Base-by-base conservation (phyloP, 768 basidiomycete species). In the Auriscalpium vulgare region DNA sequence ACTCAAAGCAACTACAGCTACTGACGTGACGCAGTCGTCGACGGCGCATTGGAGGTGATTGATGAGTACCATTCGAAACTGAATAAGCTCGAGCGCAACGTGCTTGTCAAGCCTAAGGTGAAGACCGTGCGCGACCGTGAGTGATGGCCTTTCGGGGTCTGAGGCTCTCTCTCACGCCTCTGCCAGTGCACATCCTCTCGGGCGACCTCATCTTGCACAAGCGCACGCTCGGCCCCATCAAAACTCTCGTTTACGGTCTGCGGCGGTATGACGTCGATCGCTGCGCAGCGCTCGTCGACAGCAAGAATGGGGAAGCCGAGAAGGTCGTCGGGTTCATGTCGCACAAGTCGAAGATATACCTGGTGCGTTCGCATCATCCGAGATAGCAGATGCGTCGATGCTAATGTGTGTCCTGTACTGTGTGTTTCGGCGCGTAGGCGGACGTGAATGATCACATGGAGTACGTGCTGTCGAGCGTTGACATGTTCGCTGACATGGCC, bases 381-480 rank as follows among this genome's bases (percentile, higher is more conserved):
- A 29, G 29, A 2, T 5, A 4, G 29, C 29, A 29, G 7, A 29
- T 29, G 29, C 29, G 29, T 29, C 29, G 29, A 29, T 5, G 29
- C 29, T 29, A 2, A 29, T 5, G 29, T 4, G 29, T 21, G 4
- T 43, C 40, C 3, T 43, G 2, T 4, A 2, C 5, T 43, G 1
- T 4, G 4, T 43, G 40, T 13, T 9, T 43, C 5, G 40, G 40
- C 14, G 40, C 17, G 17, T 43, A 85, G 82, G 85, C 85, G 10
- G 87, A 89, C 64, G 84, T 88, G 2, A 76, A 79, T 57, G 88
- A 90, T 63, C 88, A 90, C 60, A 83, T 85, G 74, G 87, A 88
- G 54, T 84, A 84, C 56, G 81, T 85, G 37, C 65, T 90, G 23
- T 74, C 76, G 1, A 85, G 81, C 61, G 65, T 90, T 50, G 88